A percentile compares a stretch with the other conserved stretches of the same genome.
Conservation (phyloP, 352 stramenopile genomes). For the Pythium graminicola region DNA sequence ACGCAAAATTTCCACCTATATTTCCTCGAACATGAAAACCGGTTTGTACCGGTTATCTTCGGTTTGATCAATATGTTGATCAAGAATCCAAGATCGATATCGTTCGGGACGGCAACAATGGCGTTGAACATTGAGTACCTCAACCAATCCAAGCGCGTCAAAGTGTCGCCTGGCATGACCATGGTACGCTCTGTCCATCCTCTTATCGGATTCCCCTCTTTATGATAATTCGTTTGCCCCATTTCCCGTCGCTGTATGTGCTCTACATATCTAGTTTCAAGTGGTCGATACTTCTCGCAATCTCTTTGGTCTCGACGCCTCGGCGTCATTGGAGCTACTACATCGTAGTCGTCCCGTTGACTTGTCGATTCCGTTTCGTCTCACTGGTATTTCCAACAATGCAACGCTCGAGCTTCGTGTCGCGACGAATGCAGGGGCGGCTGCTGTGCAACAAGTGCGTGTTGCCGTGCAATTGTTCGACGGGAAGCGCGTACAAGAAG, state of each 20-base stretch:
- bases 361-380: slow-evolving; percentile 74
- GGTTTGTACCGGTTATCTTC: background rate
- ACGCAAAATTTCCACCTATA: background rate
- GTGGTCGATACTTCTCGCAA: slow-evolving; percentile 54
- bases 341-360: slow-evolving; percentile 64
- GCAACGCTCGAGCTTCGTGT: slow-evolving; percentile 59
- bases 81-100: no score
- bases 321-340: slow-evolving; percentile 47
- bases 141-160: slow-evolving; percentile 64
- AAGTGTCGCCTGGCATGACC: slow-evolving; percentile 59
- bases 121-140: slow-evolving; percentile 71
- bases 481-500: slow-evolving; percentile 66
- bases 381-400: slow-evolving; percentile 84
- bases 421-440: slow-evolving; percentile 14
- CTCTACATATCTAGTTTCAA: slow-evolving; percentile 44
- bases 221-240: background rate
- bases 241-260: background rate
- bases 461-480: slow-evolving; percentile 75
- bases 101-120: slow-evolving; percentile 36
- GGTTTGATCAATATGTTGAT: no score
- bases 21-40: background rate
- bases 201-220: background rate
- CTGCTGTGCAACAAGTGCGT: slow-evolving; percentile 47
- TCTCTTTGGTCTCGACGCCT: slow-evolving; percentile 43
- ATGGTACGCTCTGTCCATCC: slow-evolving; percentile 40